Evolutionary conservation across 176 grass and related monocot genomes (phyloP), one percentile per base, ranked within the genome.

Genomic region (Oryza coarctata): DNA sequence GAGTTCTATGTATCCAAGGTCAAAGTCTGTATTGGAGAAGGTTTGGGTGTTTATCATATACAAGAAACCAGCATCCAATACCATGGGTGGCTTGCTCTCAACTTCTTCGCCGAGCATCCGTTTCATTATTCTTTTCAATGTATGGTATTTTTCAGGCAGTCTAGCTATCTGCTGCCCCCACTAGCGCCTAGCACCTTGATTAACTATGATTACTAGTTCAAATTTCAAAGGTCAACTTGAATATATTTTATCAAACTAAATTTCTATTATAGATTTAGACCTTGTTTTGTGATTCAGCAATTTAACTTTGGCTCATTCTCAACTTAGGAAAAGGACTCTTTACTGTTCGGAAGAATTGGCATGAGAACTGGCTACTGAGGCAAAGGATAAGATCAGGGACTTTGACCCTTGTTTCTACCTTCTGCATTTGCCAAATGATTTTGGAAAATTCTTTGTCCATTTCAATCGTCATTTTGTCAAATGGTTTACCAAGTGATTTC

Each of bases 1-100:
- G 45, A 80, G 13, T 68, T 61, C 4, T 68, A 23, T 10, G 47
- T 34, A 36, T 68, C 28, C 69, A 49, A 49, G 75, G 61, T 74
- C 75, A 84, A 84, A 45, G 1, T 68, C 69, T 70, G 45, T 36
- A 39, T 75, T 69, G 23, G 11, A 18, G 10, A 31, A 52, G 44
- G 28, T 65, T 68, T 82, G 55, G 23, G 15, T 33, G 34, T 62
- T 39, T 35, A 28, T 39, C 13, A 68, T 38, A 27, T 70, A 71
- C 7, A 52, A 66, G 30, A 66, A 80, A 68, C 70, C 9, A 28
- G 22, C 27, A 28, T 43, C 17, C 58, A 65, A 85, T 71, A 76
- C 73, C 20, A 40, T 0, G 80, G 57, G 32, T 40, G 67, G 73
- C n/a, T 7, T 73, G 72, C 11, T 28, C 23, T 70, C 64, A 70